Evolutionary conservation across 2,329 filamentous ascomycete species (phyloP), one percentile per base, ranked within the genome.

Genomic region (Tolypocladium inflatum): DNA sequence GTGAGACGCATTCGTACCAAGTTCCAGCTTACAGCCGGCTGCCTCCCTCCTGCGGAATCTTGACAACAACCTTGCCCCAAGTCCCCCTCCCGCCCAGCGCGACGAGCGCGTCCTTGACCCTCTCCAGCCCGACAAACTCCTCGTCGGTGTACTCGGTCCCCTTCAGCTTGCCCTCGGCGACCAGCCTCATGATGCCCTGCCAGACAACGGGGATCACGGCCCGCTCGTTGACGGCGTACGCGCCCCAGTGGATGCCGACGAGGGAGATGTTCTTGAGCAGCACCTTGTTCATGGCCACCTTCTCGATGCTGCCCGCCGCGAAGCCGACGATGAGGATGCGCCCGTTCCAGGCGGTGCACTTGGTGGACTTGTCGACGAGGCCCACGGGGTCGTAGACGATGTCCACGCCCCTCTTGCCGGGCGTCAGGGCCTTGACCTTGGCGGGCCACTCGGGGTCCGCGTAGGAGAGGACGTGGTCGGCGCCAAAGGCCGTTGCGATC

Each of bases 311-410:
- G 41, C 74, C 74, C 1, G 71, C 74, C 0, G 92, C 91, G 69
- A 97, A 97, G 0, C 93, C 93, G 64, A 97, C 87, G 6, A 97
- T 85, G 50, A 97, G 75, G 57, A 97, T 80, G 15, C 92, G 82
- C 1, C 90, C 93, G 71, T 96, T 96, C 92, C 91, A 97, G 4
- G 91, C 89, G 4, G 88, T 90, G 75, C 93, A 97, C 74, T 96
- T 96, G 64, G 92, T 89, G 64, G 87, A 91, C 69, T 85, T 82
- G 63, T 95, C 91, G 55, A 97, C 90, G 70, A 97, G 76, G 1
- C 93, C 93, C 1, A 97, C 93, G 15, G 93, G 91, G 71, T 97
- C 93, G 75, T 91, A 97, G 26, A 97, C 92, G 55, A 97, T 90
- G 73, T 97, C 92, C 21, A 96, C 92, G 13, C 91, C 84, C 51